Conservation (phyloP, 225 moss, liverwort and hornwort species). For the Pseudisothecium myosuroides region DNA sequence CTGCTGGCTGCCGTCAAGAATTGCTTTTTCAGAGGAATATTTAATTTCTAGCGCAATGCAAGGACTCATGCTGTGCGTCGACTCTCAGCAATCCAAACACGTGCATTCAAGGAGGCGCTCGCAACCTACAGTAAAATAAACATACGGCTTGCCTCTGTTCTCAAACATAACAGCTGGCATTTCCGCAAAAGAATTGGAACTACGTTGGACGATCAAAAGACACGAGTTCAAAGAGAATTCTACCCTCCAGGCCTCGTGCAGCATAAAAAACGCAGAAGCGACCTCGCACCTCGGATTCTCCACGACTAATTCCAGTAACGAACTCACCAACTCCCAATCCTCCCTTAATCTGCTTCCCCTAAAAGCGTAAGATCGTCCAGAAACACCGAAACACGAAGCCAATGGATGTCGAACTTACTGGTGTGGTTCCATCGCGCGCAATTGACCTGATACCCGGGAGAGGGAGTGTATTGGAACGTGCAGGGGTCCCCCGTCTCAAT, state of each 20-base stretch:
- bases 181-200: neutral
- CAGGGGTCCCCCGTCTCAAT: constrained; percentile 90
- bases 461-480: constrained; percentile 80
- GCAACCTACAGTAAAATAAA: neutral
- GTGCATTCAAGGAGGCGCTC: neutral
- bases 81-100: neutral
- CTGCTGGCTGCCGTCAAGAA: neutral
- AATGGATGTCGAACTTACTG: constrained; percentile 43
- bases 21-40: neutral
- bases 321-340: neutral
- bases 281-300: neutral
- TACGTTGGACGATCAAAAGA: neutral
- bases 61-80: neutral
- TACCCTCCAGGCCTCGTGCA: neutral
- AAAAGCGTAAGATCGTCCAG: neutral
- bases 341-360: neutral
- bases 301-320: neutral
- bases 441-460: constrained; percentile 92
- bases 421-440: constrained; percentile 99
- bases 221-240: neutral
- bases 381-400: neutral
- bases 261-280: neutral
- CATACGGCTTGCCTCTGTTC: neutral
- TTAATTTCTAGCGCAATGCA: neutral
- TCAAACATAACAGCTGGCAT: neutral